A percentile compares a stretch with the other conserved stretches of the same genome.
Conservation (phyloP, 148 eudicot species). For the Beta vulgaris region DNA sequence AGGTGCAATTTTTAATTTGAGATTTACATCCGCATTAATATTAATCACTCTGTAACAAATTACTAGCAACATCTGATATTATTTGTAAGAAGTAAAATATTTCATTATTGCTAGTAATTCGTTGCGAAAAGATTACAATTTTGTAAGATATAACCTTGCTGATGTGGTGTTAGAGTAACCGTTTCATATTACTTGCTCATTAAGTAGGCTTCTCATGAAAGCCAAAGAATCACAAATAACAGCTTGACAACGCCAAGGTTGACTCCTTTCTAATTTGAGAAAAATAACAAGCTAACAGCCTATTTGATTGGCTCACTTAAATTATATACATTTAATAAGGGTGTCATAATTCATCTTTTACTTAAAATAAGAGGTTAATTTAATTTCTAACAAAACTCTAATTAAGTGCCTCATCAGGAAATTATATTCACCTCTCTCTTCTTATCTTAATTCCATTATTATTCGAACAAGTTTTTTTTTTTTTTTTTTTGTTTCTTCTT, state of each 20-base stretch:
- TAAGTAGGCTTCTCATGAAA: slow-evolving; percentile 21
- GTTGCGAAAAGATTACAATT: too few species aligned
- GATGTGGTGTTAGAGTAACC: too few species aligned
- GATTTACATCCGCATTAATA: too few species aligned
- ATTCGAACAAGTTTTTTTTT: slow-evolving; percentile 4
- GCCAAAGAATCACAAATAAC: slow-evolving; percentile 19
- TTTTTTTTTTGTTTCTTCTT: neutral
- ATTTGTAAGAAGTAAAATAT: too few species aligned
- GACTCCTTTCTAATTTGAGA: slow-evolving; percentile 25
- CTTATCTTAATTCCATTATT: neutral
- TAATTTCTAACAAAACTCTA: slow-evolving; percentile 11
- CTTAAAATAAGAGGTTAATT: neutral
- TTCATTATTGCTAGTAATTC: too few species aligned
- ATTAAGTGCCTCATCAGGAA: slow-evolving; percentile 17
- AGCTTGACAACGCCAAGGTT: slow-evolving; percentile 22
- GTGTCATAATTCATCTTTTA: neutral
- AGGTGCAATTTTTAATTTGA: too few species aligned
- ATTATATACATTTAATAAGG: neutral
- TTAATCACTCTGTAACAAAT: too few species aligned
- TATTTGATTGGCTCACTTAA: slow-evolving; percentile 10
- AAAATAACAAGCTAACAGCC: slow-evolving; percentile 9
- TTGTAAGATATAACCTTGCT: too few species aligned
- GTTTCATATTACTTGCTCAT: slow-evolving; percentile 23
- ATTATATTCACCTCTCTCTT: neutral
- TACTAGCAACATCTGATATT: too few species aligned